Evolutionary conservation across 1,284 basidiomycete genomes (phyloP).

Genomic region (Ustilago cynodontis): DNA sequence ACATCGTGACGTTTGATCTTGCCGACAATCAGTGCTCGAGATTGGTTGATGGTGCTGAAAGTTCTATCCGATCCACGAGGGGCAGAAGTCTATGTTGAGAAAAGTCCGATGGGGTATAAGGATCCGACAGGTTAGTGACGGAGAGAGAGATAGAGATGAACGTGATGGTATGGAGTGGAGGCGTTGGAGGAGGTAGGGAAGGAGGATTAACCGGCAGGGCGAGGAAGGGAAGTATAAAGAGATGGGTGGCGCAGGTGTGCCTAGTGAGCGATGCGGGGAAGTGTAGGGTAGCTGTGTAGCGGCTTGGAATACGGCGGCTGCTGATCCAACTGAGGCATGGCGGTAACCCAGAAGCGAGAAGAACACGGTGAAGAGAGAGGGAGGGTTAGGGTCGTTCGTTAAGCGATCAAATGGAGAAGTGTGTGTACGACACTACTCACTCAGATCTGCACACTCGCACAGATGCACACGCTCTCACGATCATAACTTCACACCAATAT

Average conservation of each 20-base stretch:
- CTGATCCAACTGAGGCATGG: not conserved
- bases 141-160: not conserved
- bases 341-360: not conserved
- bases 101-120: too few relatives aligned
- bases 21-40: not conserved
- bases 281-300: not conserved
- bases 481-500: too few relatives aligned
- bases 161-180: too few relatives aligned
- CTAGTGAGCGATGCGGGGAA: not conserved
- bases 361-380: not conserved
- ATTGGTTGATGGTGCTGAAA: not conserved
- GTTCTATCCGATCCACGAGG: not conserved
- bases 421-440: not conserved
- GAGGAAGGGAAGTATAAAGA: too few relatives aligned
- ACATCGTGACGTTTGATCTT: conserved; percentile 22
- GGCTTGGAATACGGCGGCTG: not conserved
- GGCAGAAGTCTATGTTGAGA: not conserved
- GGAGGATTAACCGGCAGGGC: too few relatives aligned
- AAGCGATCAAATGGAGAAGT: not conserved
- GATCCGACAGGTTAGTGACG: not conserved
- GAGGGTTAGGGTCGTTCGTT: not conserved
- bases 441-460: not conserved
- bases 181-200: too few relatives aligned
- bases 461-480: not conserved
- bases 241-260: not conserved